These are phyloP conservation scores for Lachancea cidri DNA, from an alignment of 805 yeast genomes.

Conservation along the genomic window DNA sequence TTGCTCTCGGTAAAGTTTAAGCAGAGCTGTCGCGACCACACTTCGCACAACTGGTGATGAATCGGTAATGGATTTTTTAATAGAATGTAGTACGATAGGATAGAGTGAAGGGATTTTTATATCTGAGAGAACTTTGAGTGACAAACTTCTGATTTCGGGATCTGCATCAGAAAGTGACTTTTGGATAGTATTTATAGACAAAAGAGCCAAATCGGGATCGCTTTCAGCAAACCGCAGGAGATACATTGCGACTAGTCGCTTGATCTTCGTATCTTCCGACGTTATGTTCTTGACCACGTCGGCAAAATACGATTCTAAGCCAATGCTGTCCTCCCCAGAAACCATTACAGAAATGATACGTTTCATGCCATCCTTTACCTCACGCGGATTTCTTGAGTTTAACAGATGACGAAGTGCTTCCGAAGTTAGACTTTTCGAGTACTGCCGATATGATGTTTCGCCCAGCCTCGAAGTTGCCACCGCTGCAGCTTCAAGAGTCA, in stretches of 20 bases:
- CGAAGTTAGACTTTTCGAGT: constrained; percentile 44
- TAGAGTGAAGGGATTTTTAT: constrained; percentile 74
- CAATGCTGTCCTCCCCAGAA: constrained; percentile 33
- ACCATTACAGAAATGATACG: constrained; percentile 45
- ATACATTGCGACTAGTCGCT: constrained; percentile 72
- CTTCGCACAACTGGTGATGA: constrained; percentile 72
- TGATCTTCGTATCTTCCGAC: constrained; percentile 55
- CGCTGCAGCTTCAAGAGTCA: constrained; percentile 79
- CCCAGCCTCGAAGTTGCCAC: constrained; percentile 64
- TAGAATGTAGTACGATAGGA: constrained; percentile 70
- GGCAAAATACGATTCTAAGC: constrained; percentile 57
- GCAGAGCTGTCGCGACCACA: constrained; percentile 72
- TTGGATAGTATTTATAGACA: constrained; percentile 89
- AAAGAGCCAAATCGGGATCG: constrained; percentile 84
- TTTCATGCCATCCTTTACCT: constrained; percentile 54
- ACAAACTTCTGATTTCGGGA: constrained; percentile 63
- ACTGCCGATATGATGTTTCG: constrained; percentile 49
- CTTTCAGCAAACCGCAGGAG: constrained; percentile 70
- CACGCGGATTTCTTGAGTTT: constrained; percentile 64
- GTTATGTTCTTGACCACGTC: constrained; percentile 86
- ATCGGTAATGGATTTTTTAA: constrained; percentile 65
- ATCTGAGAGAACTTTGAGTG: constrained; percentile 78
- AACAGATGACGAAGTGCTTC: constrained; percentile 61
- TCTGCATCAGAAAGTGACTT: constrained; percentile 67
- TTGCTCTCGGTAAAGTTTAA: constrained; percentile 45